phyloP scores from a whole-genome alignment of 768 basidiomycete species.

The Mycena epipterygia region DNA sequence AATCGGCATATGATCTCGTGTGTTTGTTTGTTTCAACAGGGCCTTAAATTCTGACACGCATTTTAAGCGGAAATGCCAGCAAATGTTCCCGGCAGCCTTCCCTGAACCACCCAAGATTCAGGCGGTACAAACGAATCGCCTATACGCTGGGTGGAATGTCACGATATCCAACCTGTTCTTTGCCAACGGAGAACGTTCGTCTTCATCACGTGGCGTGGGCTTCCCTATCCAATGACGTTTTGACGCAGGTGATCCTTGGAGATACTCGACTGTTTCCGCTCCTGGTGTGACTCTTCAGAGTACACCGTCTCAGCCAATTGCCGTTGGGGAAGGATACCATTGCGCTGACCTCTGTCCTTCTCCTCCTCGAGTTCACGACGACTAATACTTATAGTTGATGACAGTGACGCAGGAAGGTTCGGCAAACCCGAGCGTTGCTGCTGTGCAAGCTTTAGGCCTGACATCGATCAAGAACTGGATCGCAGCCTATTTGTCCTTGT shows the following conservation, averaged over 20 bases:
- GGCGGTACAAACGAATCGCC: slow-evolving; percentile 56
- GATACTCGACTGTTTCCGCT: slow-evolving; percentile 76
- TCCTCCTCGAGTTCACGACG: too few relatives aligned
- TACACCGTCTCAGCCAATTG: slow-evolving; percentile 69
- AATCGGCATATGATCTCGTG: slow-evolving; percentile 69
- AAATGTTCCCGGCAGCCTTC: slow-evolving; percentile 76
- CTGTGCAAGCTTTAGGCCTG: slow-evolving; percentile 68
- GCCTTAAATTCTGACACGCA: too few relatives aligned
- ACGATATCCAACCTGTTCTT: slow-evolving; percentile 73
- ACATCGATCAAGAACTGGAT: slow-evolving; percentile 71
- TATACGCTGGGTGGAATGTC: slow-evolving; percentile 76
- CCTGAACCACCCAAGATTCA: slow-evolving; percentile 59
- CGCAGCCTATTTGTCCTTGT: too few relatives aligned
- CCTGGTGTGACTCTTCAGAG: slow-evolving; percentile 59
- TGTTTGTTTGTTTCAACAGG: too few relatives aligned
- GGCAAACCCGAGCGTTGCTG: slow-evolving; percentile 64
- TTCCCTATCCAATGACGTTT: neutral
- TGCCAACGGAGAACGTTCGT: slow-evolving; percentile 76
- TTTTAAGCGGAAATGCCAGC: too few relatives aligned
- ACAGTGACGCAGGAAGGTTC: slow-evolving; percentile 41
- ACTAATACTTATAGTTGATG: neutral
- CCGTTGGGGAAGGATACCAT: slow-evolving; percentile 74
- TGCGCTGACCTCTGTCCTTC: slow-evolving; percentile 69
- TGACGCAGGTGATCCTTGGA: slow-evolving; percentile 77
- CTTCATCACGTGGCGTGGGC: neutral